Evolutionary conservation across 2,329 filamentous ascomycete genomes (phyloP), one percentile per base, ranked within the genome.

Genomic region (Nothophoma quercina): DNA sequence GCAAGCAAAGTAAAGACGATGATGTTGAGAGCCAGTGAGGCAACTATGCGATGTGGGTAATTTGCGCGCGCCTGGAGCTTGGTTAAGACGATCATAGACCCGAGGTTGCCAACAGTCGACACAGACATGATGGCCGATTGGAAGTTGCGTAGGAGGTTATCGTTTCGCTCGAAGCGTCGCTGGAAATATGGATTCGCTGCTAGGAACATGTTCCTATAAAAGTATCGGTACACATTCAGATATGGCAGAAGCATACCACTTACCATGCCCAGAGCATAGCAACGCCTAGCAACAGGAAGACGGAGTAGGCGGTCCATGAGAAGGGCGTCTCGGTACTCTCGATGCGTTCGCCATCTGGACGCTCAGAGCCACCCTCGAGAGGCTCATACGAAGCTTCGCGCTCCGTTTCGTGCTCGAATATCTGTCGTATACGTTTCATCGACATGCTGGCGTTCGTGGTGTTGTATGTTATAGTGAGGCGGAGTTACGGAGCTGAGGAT

Each of bases 201-300:
- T 63, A 98, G 85, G 75, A 98, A 97, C 93, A 97, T 97, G 79
- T 98, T 98, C 91, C 91, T 93, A 62, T 13, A 47, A 34, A n/a
- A 29, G 15, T 13, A 32, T 67, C 39, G 64, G 58, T 50, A 16
- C 18, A 8, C 16, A 8, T 8, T 13, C 21, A 7, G 10, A 4
- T 15, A 10, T 19, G 6, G 5, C 13, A 32, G 1, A 25, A 22
- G 6, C 9, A 12, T 6, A 23, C 34, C 40, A 40, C 84, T 63
- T 84, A 96, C 93, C 93, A 98, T 48, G 93, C 92, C 93, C 93
- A 98, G 35, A 98, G 82, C 95, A 98, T 98, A 44, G 93, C 90
- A 50, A 96, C 82, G 42, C 95, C 95, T 21, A 98, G 80, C 42
- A 96, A 78, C 49, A 89, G 80, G 75, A 98, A 98, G 69, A 96